phyloP scores from a whole-genome alignment of 1,139 yeast genomes.

The Sugiyamaella pinicola region DNA sequence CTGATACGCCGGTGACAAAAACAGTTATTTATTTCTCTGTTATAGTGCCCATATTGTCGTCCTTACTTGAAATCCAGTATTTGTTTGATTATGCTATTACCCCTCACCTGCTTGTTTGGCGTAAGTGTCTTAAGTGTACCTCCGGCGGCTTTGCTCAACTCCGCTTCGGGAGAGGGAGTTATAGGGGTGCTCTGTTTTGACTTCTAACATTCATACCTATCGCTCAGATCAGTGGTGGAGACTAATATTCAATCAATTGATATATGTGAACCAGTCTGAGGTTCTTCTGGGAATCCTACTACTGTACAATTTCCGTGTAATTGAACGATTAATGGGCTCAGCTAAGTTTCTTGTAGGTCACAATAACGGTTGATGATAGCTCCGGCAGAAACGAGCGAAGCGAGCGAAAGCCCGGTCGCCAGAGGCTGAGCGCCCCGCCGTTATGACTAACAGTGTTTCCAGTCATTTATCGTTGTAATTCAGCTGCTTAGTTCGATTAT shows the following conservation, averaged over 20 bases:
- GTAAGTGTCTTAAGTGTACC: too few relatives aligned
- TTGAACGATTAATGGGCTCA: constrained; percentile 69
- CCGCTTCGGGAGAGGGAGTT: not conserved
- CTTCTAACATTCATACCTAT: constrained; percentile 3
- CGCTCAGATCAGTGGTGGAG: constrained; percentile 65
- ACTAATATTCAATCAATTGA: constrained; percentile 54
- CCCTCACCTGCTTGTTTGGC: constrained; percentile 62
- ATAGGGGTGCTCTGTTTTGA: not conserved
- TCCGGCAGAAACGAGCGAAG: not conserved
- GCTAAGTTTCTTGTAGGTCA: constrained; percentile 49
- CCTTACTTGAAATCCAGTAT: constrained; percentile 60
- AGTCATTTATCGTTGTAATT: constrained; percentile 39
- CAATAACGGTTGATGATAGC: not conserved
- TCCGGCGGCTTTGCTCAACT: too few relatives aligned
- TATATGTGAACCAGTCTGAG: constrained; percentile 68
- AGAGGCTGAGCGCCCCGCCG: too few relatives aligned
- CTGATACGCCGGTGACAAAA: constrained; percentile 60
- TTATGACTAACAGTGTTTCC: too few relatives aligned
- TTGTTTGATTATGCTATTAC: constrained; percentile 54
- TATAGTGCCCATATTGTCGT: constrained; percentile 53
- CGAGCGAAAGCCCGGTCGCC: too few relatives aligned
- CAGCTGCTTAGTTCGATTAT: constrained; percentile 40
- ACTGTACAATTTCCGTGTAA: constrained; percentile 59
- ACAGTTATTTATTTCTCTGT: constrained; percentile 49
- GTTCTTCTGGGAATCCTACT: constrained; percentile 55